Evolutionary conservation across 2,329 filamentous ascomycete genomes (phyloP).

Genomic region (Diaporthe citriasiana): DNA sequence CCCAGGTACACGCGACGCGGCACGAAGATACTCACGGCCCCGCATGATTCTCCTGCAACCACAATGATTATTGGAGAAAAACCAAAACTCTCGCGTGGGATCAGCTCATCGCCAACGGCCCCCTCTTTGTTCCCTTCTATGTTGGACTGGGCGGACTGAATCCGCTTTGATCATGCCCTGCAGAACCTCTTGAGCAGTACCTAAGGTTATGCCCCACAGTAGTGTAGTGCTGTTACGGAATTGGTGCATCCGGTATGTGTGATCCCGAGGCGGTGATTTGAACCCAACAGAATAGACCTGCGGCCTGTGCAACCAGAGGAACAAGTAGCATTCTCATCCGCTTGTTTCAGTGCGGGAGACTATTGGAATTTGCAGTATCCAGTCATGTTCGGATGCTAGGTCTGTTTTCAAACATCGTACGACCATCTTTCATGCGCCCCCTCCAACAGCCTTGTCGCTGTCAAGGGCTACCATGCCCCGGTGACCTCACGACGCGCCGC

Average conservation of each 20-base stretch:
- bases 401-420: slow-evolving; percentile 12
- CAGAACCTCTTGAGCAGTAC: background rate
- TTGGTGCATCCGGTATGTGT: background rate
- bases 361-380: background rate
- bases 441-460: background rate
- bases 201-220: background rate
- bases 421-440: slow-evolving; percentile 9
- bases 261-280: background rate
- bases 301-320: background rate
- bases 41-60: no score
- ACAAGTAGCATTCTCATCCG: background rate
- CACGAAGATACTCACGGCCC: no score
- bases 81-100: no score
- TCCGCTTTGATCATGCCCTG: background rate
- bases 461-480: slow-evolving; percentile 10
- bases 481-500: background rate
- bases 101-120: no score
- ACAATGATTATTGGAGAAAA: no score
- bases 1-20: no score
- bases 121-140: no score
- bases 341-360: slow-evolving; percentile 1
- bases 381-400: slow-evolving; percentile 3
- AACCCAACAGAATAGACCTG: background rate
- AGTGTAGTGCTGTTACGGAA: background rate
- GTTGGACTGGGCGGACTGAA: background rate